These are phyloP conservation scores for Salvia hispanica DNA, from an alignment of 257 asterid genomes.

Conservation along the genomic window DNA sequence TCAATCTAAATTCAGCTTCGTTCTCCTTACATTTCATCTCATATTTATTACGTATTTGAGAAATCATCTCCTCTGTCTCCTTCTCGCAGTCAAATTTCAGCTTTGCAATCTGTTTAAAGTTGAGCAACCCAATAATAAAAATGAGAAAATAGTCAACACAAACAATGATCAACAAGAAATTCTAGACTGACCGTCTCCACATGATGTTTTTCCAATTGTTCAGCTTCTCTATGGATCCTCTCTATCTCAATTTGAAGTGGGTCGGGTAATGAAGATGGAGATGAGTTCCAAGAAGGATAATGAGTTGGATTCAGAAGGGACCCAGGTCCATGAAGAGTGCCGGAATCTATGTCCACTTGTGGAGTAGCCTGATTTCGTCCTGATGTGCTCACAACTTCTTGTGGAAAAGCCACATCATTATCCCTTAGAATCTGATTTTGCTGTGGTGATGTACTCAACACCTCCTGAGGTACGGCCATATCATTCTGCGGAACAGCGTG, in stretches of 20 bases:
- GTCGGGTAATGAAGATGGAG: constrained; percentile 37
- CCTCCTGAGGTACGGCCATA: constrained; percentile 28
- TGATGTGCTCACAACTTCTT: constrained; percentile 23
- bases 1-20: constrained; percentile 48
- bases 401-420: constrained; percentile 26
- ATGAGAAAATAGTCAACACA: constrained; percentile 9
- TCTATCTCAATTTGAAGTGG: constrained; percentile 57
- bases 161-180: constrained; percentile 36
- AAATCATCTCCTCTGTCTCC: constrained; percentile 58
- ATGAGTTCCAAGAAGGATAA: constrained; percentile 37
- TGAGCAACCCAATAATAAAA: constrained; percentile 23
- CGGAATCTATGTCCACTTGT: constrained; percentile 33
- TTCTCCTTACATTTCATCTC: constrained; percentile 55
- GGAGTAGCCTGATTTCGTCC: constrained; percentile 38
- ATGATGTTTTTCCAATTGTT: constrained; percentile 40
- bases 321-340: constrained; percentile 28
- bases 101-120: constrained; percentile 49
- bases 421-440: constrained; percentile 34
- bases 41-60: constrained; percentile 56
- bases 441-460: constrained; percentile 26
- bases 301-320: constrained; percentile 34
- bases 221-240: constrained; percentile 47
- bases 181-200: constrained; percentile 51
- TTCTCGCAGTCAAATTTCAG: constrained; percentile 67
- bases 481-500: constrained; percentile 35